phyloP scores from a whole-genome alignment of 2,329 filamentous ascomycete genomes.

The Phaeosphaeria sp. region DNA sequence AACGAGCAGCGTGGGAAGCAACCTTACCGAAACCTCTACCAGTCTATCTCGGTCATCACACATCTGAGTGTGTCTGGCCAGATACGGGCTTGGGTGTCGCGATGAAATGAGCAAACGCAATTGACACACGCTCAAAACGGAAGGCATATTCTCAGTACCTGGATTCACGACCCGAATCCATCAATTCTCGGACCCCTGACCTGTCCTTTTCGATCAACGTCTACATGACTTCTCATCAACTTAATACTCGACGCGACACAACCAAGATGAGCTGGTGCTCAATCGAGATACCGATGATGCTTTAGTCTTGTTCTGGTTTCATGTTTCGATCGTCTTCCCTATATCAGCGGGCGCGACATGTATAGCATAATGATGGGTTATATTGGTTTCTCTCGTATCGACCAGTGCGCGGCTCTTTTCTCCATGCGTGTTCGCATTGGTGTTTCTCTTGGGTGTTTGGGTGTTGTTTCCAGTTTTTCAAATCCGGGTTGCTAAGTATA shows the following conservation, averaged over 20 bases:
- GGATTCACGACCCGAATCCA: too few relatives aligned
- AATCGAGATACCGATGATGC: neutral
- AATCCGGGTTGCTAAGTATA: neutral
- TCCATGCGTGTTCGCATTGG: neutral
- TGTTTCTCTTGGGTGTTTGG: neutral
- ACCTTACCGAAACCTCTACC: slow-evolving; percentile 20
- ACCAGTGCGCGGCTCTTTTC: neutral
- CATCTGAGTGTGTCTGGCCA: neutral
- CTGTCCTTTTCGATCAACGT: neutral
- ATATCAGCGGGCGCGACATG: neutral
- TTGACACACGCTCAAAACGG: neutral
- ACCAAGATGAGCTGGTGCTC: neutral
- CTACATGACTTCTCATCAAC: neutral
- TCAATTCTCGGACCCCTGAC: neutral
- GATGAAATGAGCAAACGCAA: neutral
- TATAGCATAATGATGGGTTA: slow-evolving; percentile 6
- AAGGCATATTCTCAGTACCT: neutral
- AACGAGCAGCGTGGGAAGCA: slow-evolving; percentile 27
- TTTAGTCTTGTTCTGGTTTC: neutral
- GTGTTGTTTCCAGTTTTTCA: neutral
- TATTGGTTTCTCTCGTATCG: neutral
- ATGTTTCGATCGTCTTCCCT: slow-evolving; percentile 1
- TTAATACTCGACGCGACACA: neutral
- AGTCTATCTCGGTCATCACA: slow-evolving; percentile 12
- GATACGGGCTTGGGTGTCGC: neutral